These are phyloP conservation scores for Vicia faba DNA, from an alignment of 306 rosid species.

Conservation along the genomic window DNA sequence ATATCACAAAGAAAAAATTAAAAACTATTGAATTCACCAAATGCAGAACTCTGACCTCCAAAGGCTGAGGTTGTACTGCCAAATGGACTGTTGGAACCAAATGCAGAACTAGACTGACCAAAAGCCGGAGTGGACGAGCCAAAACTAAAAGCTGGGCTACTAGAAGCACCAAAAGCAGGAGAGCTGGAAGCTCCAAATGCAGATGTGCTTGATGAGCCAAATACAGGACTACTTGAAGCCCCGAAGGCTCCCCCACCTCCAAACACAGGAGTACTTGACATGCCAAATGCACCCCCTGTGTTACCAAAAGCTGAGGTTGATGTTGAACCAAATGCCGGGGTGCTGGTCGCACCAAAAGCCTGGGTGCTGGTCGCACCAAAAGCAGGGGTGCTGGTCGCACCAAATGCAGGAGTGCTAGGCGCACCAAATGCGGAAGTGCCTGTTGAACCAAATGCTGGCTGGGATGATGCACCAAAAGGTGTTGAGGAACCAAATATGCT, in stretches of 20 bases:
- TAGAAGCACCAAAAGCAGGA: slow-evolving; percentile 80
- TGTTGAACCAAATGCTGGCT: slow-evolving; percentile 51
- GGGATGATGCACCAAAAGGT: slow-evolving; percentile 73
- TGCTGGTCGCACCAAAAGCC: slow-evolving; percentile 50
- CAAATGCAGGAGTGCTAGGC: slow-evolving; percentile 46
- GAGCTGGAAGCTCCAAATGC: slow-evolving; percentile 64
- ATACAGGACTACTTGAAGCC: slow-evolving; percentile 58
- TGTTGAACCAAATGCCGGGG: slow-evolving; percentile 66
- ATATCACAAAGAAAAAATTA: slow-evolving; percentile 30
- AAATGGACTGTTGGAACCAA: slow-evolving; percentile 74
- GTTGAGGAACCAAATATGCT: slow-evolving; percentile 80
- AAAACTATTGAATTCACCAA: slow-evolving; percentile 58
- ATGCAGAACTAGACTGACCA: slow-evolving; percentile 75
- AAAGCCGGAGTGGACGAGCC: slow-evolving; percentile 62
- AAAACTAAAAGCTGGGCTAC: slow-evolving; percentile 70
- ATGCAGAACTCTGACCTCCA: slow-evolving; percentile 79
- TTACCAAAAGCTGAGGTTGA: slow-evolving; percentile 66
- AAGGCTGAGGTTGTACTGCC: slow-evolving; percentile 66
- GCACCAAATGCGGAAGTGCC: slow-evolving; percentile 58
- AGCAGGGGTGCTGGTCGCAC: slow-evolving; percentile 44
- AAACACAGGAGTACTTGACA: slow-evolving; percentile 62
- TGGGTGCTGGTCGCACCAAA: slow-evolving; percentile 70
- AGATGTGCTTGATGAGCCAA: slow-evolving; percentile 57
- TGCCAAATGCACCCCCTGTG: slow-evolving; percentile 69
- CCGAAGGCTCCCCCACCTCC: slow-evolving; percentile 80